Conservation (phyloP, 202 grass and related monocot genomes). For the Dendrocalamus latiflorus region DNA sequence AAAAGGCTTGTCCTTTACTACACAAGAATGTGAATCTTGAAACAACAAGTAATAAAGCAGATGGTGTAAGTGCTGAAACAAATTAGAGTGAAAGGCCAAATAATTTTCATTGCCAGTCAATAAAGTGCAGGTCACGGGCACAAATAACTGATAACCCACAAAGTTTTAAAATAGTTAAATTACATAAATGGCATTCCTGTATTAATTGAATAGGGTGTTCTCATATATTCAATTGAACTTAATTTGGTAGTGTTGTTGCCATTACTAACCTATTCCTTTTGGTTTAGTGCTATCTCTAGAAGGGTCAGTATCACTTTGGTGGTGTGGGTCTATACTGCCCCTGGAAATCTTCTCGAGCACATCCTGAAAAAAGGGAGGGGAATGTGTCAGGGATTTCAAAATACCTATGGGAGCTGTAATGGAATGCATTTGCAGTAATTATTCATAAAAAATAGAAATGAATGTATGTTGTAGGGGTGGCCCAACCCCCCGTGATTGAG, state of each 20-base stretch:
- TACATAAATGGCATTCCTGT: conserved; percentile 8
- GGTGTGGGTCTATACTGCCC: not conserved
- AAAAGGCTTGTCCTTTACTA: not conserved
- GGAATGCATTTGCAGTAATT: not conserved
- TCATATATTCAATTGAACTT: not conserved
- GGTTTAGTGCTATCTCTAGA: conserved; percentile 13
- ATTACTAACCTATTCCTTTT: conserved; percentile 25
- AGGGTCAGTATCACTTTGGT: conserved; percentile 5
- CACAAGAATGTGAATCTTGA: not conserved
- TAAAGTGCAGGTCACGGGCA: not conserved
- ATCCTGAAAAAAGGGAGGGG: conserved; percentile 29
- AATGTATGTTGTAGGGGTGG: too few relatives aligned
- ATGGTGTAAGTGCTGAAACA: not conserved
- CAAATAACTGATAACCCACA: conserved; percentile 2
- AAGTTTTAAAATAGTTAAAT: not conserved
- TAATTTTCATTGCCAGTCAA: not conserved
- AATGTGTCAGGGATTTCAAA: conserved; percentile 8
- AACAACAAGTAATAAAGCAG: not conserved
- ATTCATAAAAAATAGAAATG: not conserved
- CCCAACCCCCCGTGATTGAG: too few relatives aligned
- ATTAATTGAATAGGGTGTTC: not conserved
- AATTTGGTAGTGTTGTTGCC: not conserved
- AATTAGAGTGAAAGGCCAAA: not conserved
- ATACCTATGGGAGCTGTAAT: not conserved
- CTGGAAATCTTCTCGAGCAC: not conserved